phyloP scores from a whole-genome alignment of 2,329 filamentous ascomycete genomes.

The Aspergillus felis region DNA sequence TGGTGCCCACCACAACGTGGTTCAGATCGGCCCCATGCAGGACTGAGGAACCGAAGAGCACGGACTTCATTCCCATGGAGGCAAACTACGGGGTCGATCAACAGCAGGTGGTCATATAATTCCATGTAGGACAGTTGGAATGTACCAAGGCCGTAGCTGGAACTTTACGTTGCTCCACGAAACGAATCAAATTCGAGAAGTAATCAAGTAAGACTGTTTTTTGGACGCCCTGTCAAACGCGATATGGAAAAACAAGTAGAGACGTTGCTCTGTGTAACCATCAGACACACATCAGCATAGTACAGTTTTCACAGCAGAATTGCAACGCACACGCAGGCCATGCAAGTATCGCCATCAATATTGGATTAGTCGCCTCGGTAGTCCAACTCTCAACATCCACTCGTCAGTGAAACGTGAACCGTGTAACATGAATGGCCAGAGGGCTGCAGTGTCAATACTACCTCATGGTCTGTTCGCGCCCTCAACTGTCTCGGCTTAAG shows the following conservation, averaged over 20 bases:
- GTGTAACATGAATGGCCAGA: conserved; percentile 9
- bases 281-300: background rate
- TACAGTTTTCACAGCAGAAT: background rate
- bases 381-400: background rate
- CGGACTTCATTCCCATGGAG: conserved; percentile 1
- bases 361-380: background rate
- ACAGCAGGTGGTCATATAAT: background rate
- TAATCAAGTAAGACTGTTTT: background rate
- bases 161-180: background rate
- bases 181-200: too few species aligned
- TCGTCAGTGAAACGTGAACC: conserved; percentile 7
- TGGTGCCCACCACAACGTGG: conserved; percentile 16
- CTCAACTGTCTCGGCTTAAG: background rate
- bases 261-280: background rate
- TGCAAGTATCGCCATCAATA: background rate
- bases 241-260: background rate
- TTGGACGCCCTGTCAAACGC: background rate
- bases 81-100: background rate
- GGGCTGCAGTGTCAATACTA: conserved; percentile 8
- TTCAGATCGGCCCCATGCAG: conserved; percentile 14
- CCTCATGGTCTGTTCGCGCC: conserved; percentile 3
- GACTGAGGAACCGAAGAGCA: background rate
- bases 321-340: background rate
- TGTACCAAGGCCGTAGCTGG: background rate
- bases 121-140: background rate